A percentile compares a stretch with the other conserved stretches of the same genome.
These are phyloP conservation scores for Melaleuca alternifolia DNA, from an alignment of 345 rosid genomes.

Conservation along the genomic window DNA sequence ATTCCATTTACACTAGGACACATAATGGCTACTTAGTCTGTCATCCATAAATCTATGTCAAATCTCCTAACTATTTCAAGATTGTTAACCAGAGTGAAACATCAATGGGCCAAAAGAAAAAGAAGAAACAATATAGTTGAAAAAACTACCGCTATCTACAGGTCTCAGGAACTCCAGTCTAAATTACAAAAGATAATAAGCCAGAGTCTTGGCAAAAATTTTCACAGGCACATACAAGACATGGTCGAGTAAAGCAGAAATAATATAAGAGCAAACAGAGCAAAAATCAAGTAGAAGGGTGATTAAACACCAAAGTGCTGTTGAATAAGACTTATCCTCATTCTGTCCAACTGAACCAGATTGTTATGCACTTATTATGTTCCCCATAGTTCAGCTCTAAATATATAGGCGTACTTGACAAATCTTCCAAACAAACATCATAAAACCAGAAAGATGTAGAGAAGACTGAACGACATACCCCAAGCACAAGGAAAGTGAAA, in stretches of 20 bases:
- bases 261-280: neutral
- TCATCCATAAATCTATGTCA: neutral
- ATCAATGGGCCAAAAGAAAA: neutral
- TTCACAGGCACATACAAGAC: neutral
- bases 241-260: neutral
- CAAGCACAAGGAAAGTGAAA: slow-evolving; percentile 45
- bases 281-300: neutral
- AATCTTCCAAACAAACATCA: neutral
- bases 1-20: neutral
- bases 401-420: neutral
- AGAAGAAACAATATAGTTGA: neutral
- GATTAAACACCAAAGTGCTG: neutral
- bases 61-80: neutral
- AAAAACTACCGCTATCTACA: neutral
- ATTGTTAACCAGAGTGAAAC: neutral
- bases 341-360: neutral
- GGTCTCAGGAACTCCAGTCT: neutral
- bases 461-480: slow-evolving; percentile 20
- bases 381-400: neutral
- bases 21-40: neutral
- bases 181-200: neutral
- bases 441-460: neutral
- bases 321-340: neutral
- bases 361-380: neutral
- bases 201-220: neutral